Percentiles rank a stretch among this genome's conserved stretches.
Conservation (phyloP, 2,329 filamentous ascomycete genomes). For the Cercospora sp. region DNA sequence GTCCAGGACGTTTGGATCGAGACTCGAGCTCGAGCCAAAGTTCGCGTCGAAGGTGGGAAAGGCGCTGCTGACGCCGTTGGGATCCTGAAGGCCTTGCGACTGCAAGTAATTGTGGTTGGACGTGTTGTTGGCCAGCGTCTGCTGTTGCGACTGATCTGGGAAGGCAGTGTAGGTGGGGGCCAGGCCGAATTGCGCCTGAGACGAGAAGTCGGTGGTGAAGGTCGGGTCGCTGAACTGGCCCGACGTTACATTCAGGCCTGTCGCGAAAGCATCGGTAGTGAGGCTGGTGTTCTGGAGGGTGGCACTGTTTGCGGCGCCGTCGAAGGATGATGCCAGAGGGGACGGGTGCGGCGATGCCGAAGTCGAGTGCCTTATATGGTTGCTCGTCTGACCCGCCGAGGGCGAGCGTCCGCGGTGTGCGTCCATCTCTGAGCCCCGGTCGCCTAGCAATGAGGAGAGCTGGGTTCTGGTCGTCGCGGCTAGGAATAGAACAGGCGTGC, state of each 20-base stretch:
- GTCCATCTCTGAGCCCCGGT: slow-evolving; percentile 21
- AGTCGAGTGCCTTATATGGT: slow-evolving; percentile 34
- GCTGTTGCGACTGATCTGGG: slow-evolving; percentile 38
- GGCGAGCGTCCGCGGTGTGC: slow-evolving; percentile 32
- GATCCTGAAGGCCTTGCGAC: slow-evolving; percentile 41
- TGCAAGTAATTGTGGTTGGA: slow-evolving; percentile 47
- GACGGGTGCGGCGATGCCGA: slow-evolving; percentile 35
- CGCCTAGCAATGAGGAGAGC: slow-evolving; percentile 3
- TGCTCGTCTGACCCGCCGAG: slow-evolving; percentile 26
- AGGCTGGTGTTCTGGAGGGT: slow-evolving; percentile 18
- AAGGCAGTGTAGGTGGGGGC: slow-evolving; percentile 37
- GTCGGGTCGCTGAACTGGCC: slow-evolving; percentile 33
- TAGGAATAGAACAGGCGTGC: slow-evolving; percentile 21
- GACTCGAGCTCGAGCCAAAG: slow-evolving; percentile 56
- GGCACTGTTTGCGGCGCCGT: slow-evolving; percentile 19
- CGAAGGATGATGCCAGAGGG: slow-evolving; percentile 27
- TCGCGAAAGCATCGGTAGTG: slow-evolving; percentile 17
- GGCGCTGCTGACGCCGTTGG: slow-evolving; percentile 44
- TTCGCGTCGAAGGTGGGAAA: slow-evolving; percentile 62
- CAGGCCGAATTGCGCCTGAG: slow-evolving; percentile 45
- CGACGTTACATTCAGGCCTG: slow-evolving; percentile 30
- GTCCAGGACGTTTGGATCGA: slow-evolving; percentile 60
- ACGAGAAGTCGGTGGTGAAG: slow-evolving; percentile 50
- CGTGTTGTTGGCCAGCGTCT: slow-evolving; percentile 27
- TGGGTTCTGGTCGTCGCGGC: slow-evolving; percentile 6